Evolutionary conservation across 2,329 filamentous ascomycete species (phyloP).

Genomic region (Trichophyton simii): DNA sequence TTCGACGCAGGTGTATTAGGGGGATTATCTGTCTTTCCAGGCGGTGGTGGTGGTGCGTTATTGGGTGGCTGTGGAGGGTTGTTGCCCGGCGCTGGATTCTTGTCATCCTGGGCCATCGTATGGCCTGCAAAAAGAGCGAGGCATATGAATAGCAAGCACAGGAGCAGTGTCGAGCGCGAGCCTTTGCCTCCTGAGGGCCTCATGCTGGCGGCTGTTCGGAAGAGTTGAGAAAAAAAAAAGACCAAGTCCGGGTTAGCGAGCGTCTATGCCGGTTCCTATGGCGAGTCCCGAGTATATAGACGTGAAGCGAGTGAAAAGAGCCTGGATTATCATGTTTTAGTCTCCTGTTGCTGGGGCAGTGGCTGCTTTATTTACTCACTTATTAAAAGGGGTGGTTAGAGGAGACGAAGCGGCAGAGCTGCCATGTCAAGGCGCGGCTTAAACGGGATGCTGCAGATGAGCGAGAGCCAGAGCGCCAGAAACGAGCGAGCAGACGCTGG

Average conservation of each 20-base stretch:
- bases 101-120: slow-evolving; percentile 8
- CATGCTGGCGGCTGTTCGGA: slow-evolving; percentile 1
- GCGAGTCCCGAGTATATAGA: not conserved
- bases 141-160: slow-evolving; percentile 8
- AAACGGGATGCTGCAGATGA: not conserved
- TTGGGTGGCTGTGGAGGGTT: not conserved
- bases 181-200: slow-evolving; percentile 7
- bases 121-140: slow-evolving; percentile 7
- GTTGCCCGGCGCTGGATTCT: not conserved
- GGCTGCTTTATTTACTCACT: not conserved
- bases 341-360: not conserved
- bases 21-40: not conserved
- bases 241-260: not conserved
- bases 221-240: not conserved
- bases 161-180: slow-evolving; percentile 8
- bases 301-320: not conserved
- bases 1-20: slow-evolving; percentile 13
- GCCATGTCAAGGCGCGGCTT: not conserved
- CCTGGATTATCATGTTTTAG: not conserved
- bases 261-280: not conserved
- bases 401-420: not conserved
- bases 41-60: not conserved
- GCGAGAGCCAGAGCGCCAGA: not conserved
- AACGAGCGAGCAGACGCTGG: not conserved
- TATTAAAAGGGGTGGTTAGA: not conserved